Percentiles rank a stretch among this genome's conserved stretches.
These are phyloP conservation scores for Boeremia exigua DNA, from an alignment of 2,329 filamentous ascomycete species.

Conservation along the genomic window DNA sequence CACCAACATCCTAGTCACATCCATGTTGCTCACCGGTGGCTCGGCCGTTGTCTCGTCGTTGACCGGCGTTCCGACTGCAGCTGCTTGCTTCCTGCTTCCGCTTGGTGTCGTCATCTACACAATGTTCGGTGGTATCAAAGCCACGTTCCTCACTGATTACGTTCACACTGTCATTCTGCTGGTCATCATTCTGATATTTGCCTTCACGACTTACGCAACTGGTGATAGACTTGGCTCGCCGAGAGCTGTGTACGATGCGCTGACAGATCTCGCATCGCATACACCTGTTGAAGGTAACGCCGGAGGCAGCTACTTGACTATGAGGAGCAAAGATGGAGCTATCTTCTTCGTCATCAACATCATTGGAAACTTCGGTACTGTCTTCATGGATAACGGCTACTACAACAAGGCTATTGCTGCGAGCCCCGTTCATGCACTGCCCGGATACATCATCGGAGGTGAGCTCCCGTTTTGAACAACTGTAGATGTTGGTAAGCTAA, in stretches of 20 bases:
- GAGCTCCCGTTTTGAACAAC: not conserved
- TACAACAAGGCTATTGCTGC: conserved; percentile 95
- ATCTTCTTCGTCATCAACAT: conserved; percentile 94
- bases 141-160: conserved; percentile 75
- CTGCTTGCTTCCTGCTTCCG: conserved; percentile 83
- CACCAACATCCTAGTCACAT: conserved; percentile 85
- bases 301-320: conserved; percentile 82
- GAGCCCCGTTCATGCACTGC: conserved; percentile 81
- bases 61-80: conserved; percentile 74
- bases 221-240: conserved; percentile 76
- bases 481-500: conserved; percentile 24
- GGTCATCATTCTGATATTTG: conserved; percentile 83
- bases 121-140: conserved; percentile 75
- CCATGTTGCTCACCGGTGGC: conserved; percentile 87
- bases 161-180: conserved; percentile 84
- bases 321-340: conserved; percentile 78
- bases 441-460: conserved; percentile 61
- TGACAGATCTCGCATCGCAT: conserved; percentile 68
- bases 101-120: conserved; percentile 84
- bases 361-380: conserved; percentile 81
- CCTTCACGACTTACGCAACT: conserved; percentile 80
- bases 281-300: conserved; percentile 82
- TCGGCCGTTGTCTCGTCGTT: conserved; percentile 64
- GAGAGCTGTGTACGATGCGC: conserved; percentile 75
- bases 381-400: conserved; percentile 81